Evolutionary conservation across 129 eudicot genomes (phyloP), one percentile per base, ranked within the genome.

Genomic region (Gnaphalium uliginosum): DNA sequence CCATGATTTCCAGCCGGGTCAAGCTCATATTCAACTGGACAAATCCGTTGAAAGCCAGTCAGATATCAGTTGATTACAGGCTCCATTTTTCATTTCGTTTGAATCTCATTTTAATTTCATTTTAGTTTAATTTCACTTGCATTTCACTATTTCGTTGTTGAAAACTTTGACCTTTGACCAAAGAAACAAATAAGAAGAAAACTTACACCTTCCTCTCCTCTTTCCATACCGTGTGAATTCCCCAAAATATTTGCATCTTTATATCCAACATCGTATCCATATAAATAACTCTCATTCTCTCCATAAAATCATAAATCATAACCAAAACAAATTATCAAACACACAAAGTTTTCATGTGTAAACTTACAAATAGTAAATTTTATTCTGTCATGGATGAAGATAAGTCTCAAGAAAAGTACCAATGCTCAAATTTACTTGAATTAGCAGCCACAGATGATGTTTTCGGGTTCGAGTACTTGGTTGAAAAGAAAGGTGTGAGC

Each of bases 391-490:
- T 89, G 97, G 93, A 78, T 64, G 85, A 57, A 79, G 65, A 70
- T 0, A 77, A 57, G 50, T 19, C 39, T 39, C 71, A 70, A 78
- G 57, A 81, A 18, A 51, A 79, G 39, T 54, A 70, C 22, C 72
- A 72, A 7, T 71, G 84, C 61, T 84, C 96, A 14, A 86, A 75
- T 53, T 73, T 93, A 73, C 96, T 90, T 14, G 98, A 86, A 22
- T 67, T 93, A 11, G 86, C 98, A 35, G 98, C 96, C n/a, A 50
- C 81, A 0, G 94, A 86, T 79, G 92, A 93, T 74, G 74, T 93
- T 10, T 24, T 81, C 2, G 83, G 83, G 76, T 88, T 93, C 64
- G 29, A 68, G 26, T 17, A 7, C 48, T 79, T 79, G 71, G 85
- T 88, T 19, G 96, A 90, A 74, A 81, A 82, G 8, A 57, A 68